Base-by-base conservation (phyloP, 768 basidiomycete genomes). In the Zangia roseola region DNA sequence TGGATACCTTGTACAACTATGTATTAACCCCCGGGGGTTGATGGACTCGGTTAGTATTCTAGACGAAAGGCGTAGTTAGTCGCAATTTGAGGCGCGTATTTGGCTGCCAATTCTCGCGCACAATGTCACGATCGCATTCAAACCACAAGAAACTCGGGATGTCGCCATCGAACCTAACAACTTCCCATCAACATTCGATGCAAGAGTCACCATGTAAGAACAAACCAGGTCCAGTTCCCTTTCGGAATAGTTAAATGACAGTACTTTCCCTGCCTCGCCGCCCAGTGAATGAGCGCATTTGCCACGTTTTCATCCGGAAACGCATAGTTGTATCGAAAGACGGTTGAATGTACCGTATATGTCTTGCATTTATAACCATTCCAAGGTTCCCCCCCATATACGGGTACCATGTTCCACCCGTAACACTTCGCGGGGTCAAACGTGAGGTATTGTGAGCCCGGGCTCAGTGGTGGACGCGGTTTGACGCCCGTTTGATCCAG, bases 311-410 rank as follows among this genome's bases (percentile, higher is more conserved):
- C 43, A 16, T 56, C 45, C 13, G 62, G 54, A 2, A 64, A 33
- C n/a, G 41, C 37, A 28, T 61, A 64, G 13, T 56, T 59, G 41
- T 66, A 67, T 9, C 63, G 58, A 51, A 67, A 59, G 12, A 67
- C 2, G 0, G 63, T 64, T 30, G 56, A 20, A 34, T 39, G 43
- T 7, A 64, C 4, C 10, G 36, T 40, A 14, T 51, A 31, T 20
- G 47, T 39, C 7, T 39, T 19, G 5, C 40, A 43, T 1, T 49
- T 43, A 21, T 38, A 53, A 2, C 43, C 31, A 12, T n/a, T n/a
- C n/a, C 4, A 10, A 10, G 12, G 4, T 17, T 40, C n/a, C 5
- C 9, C 16, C 31, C 43, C 14, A 14, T 6, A 9, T 2, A 1
- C 19, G 8, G 13, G 13, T 16, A 9, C 20, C 40, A 42, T 3